These are phyloP conservation scores for Pseudozyma tsukubaensis DNA, from an alignment of 1,284 basidiomycete genomes.

Conservation along the genomic window DNA sequence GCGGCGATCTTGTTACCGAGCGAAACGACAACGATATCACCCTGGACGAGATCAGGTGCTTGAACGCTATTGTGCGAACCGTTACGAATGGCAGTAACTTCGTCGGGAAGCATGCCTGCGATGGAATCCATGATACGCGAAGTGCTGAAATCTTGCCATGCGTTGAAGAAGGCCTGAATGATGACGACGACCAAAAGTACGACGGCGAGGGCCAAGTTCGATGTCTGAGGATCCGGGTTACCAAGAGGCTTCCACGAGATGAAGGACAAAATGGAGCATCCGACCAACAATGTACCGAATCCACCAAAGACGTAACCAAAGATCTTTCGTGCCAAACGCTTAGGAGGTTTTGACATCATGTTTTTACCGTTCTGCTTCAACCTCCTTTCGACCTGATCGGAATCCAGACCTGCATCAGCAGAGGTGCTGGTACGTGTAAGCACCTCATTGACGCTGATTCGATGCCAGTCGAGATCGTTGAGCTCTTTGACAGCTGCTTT, in stretches of 20 bases:
- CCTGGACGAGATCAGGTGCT: slow-evolving; percentile 76
- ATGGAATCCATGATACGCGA: slow-evolving; percentile 70
- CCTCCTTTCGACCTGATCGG: slow-evolving; percentile 72
- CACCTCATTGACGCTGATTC: slow-evolving; percentile 71
- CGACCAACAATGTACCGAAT: slow-evolving; percentile 74
- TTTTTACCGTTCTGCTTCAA: slow-evolving; percentile 72
- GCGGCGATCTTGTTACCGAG: slow-evolving; percentile 72
- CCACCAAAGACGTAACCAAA: slow-evolving; percentile 74
- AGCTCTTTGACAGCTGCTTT: slow-evolving; percentile 29
- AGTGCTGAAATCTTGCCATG: slow-evolving; percentile 68
- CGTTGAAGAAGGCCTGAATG: slow-evolving; percentile 71
- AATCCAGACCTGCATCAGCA: slow-evolving; percentile 71
- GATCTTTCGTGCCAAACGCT: slow-evolving; percentile 72
- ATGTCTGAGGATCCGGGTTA: slow-evolving; percentile 71
- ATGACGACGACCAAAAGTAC: slow-evolving; percentile 70
- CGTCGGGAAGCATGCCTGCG: slow-evolving; percentile 72
- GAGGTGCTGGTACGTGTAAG: slow-evolving; percentile 73
- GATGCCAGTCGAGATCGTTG: slow-evolving; percentile 73
- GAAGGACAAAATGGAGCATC: slow-evolving; percentile 72
- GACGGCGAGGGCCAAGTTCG: slow-evolving; percentile 71
- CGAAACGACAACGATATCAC: slow-evolving; percentile 74
- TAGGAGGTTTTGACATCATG: slow-evolving; percentile 72
- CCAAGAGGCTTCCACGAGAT: slow-evolving; percentile 73
- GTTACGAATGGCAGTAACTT: slow-evolving; percentile 75
- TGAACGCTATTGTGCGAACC: slow-evolving; percentile 74